phyloP scores from a whole-genome alignment of 2,329 filamentous ascomycete species.

The Monilinia aucupariae region DNA sequence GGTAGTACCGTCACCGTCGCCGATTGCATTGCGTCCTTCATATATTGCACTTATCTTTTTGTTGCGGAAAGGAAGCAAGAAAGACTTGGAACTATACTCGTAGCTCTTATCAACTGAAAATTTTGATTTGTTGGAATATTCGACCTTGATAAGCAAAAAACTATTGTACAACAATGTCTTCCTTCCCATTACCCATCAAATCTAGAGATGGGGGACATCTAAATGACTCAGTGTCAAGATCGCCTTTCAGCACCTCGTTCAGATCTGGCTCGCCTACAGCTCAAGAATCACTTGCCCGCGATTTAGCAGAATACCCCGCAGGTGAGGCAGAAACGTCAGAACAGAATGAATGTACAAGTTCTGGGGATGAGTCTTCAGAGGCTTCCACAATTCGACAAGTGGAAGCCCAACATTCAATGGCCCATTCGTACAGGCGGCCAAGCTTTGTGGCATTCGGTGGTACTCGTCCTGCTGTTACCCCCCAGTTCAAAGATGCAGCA shows the following conservation, averaged over 20 bases:
- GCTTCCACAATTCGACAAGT: constrained; percentile 36
- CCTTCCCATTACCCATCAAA: constrained; percentile 27
- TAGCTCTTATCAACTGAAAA: neutral
- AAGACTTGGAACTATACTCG: constrained; percentile 1
- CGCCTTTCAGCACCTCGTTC: constrained; percentile 42
- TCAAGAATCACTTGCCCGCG: constrained; percentile 58
- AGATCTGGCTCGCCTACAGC: constrained; percentile 59
- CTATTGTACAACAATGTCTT: constrained; percentile 27
- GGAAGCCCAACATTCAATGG: constrained; percentile 44
- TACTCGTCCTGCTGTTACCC: constrained; percentile 63
- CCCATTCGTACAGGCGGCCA: constrained; percentile 67
- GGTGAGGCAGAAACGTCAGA: constrained; percentile 44
- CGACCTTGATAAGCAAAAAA: neutral
- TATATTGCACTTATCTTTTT: neutral
- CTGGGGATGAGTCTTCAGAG: constrained; percentile 35
- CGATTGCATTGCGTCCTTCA: neutral
- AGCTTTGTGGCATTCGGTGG: constrained; percentile 70
- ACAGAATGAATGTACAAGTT: constrained; percentile 39
- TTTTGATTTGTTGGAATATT: neutral
- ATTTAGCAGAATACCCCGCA: constrained; percentile 60
- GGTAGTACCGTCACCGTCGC: neutral
- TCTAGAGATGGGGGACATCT: constrained; percentile 8
- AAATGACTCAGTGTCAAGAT: constrained; percentile 31
- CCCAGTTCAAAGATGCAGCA: constrained; percentile 43
- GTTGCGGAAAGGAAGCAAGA: neutral